Percentiles rank a stretch among this genome's conserved stretches.
These are phyloP conservation scores for Punica granatum DNA, from an alignment of 345 rosid genomes.

Conservation along the genomic window DNA sequence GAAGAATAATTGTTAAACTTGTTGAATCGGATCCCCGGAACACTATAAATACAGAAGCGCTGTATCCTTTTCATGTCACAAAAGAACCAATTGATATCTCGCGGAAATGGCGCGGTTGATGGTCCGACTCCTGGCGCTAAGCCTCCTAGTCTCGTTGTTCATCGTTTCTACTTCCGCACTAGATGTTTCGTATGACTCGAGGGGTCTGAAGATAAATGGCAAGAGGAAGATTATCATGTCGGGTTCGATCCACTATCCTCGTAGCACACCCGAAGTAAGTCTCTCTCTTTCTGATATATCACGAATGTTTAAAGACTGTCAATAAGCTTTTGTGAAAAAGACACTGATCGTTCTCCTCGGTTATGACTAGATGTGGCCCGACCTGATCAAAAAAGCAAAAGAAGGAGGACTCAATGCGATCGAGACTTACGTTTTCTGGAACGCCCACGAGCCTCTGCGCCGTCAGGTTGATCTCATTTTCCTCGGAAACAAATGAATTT, in stretches of 20 bases:
- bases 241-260: slow-evolving; percentile 48
- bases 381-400: slow-evolving; percentile 29
- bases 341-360: too few relatives aligned
- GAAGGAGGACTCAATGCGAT: slow-evolving; percentile 56
- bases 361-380: slow-evolving; percentile 30
- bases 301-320: too few relatives aligned
- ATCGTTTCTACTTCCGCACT: neutral
- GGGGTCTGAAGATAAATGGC: slow-evolving; percentile 32
- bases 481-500: neutral
- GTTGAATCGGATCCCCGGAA: too few relatives aligned
- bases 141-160: neutral
- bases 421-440: slow-evolving; percentile 73
- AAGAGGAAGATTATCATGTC: slow-evolving; percentile 29
- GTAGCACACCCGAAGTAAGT: slow-evolving; percentile 38
- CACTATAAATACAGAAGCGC: too few relatives aligned
- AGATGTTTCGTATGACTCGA: slow-evolving; percentile 20
- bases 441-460: slow-evolving; percentile 39
- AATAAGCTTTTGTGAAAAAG: neutral
- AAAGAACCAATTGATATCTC: too few relatives aligned
- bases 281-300: neutral
- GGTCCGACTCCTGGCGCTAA: neutral
- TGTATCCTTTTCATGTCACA: too few relatives aligned
- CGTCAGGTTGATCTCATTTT: slow-evolving; percentile 15
- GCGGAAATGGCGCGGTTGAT: neutral
- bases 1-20: too few relatives aligned